Base-by-base conservation (phyloP, 202 grass and related monocot species). In the Elaeis oleifera region DNA sequence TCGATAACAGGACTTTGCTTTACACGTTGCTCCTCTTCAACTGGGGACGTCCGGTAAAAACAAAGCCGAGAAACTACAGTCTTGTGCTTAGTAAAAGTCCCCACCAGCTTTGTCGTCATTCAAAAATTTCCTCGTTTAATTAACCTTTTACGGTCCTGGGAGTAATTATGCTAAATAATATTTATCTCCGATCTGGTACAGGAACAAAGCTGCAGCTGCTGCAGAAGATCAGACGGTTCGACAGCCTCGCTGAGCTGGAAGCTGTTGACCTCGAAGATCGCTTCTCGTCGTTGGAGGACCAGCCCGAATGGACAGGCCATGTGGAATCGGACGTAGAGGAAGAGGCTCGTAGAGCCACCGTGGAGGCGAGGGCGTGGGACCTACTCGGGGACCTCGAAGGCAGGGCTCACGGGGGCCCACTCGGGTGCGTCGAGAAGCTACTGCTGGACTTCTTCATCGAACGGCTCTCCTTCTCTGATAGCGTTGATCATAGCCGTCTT, bases 371-470 rank as follows among this genome's bases (percentile, higher is more conserved):
- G 50, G 70, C 70, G 3, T 32, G 59, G 2, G 49, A 9, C 17
- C 84, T 81, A 25, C 79, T 85, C 11, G 50, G 3, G 26, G 18
- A 23, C 14, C 28, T 73, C 5, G 53, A 84, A 54, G 23, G 54
- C 31, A 56, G 18, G 9, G 13, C 63, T 49, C 0, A 48, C 73
- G 17, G 25, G 3, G 0, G 58, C 27, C 23, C 24, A 14, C 48
- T 17, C 8, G 69, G 13, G 49, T 71, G 16, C 65, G 51, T 75
- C 3, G 61, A 86, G 55, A 75, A 79, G 31, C 88, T 97, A 19
- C 72, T 97, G 2, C 20, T 86, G 23, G 94, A 97, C 55, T 92
- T 89, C 64, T 91, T 86, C 49, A 67, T 55, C 3, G 84, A 97
- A 64, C 68, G 75, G 1, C 5, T 75, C 13, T 68, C 29, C 13